Base-by-base conservation (phyloP, 202 grass and related monocot species). In the Bolboschoenoplectus hybrid region DNA sequence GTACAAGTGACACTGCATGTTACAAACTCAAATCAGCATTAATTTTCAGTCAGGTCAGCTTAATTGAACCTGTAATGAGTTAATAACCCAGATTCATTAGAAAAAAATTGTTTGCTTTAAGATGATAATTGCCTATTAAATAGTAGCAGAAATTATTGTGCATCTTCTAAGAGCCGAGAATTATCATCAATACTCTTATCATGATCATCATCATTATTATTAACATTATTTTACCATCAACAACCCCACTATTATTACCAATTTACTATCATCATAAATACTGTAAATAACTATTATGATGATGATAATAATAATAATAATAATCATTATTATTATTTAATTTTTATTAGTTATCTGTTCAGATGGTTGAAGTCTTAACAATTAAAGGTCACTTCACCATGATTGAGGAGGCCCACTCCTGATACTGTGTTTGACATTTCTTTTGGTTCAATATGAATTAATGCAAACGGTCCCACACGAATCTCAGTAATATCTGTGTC, bases 401-500 rank as follows among this genome's bases (percentile, higher is more conserved):
- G 32, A 77, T 55, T 55, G 73, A 8, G 1, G 12, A 77, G 73
- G 26, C 12, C 50, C 26, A 14, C 32, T 16, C 2, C 5, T 16
- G 73, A 5, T 53, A 14, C 16, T 49, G 3, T 47, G 44, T 70
- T 70, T 17, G 16, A 70, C 19, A 44, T 47, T 67, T 67, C 43
- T 17, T 14, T 68, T 41, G 17, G 64, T 13, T 67, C 13, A 70
- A 70, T 3, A 44, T 19, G 14, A n/a, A 38, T 56, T 20, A 75
- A 36, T 77, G 49, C 50, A 46, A 26, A 55, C 46, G 60, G 80
- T 66, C 80, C 80, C n/a, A 49, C 9, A 60, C 8, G 6, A 46
- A 81, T 46, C 79, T 4, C 79, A 64, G 60, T 77, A 47, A 56
- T 63, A 64, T 74, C 50, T 74, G 70, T 47, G 36, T 46, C 57